Evolutionary conservation across 768 basidiomycete genomes (phyloP).

Genomic region (Amanita brunnescens): DNA sequence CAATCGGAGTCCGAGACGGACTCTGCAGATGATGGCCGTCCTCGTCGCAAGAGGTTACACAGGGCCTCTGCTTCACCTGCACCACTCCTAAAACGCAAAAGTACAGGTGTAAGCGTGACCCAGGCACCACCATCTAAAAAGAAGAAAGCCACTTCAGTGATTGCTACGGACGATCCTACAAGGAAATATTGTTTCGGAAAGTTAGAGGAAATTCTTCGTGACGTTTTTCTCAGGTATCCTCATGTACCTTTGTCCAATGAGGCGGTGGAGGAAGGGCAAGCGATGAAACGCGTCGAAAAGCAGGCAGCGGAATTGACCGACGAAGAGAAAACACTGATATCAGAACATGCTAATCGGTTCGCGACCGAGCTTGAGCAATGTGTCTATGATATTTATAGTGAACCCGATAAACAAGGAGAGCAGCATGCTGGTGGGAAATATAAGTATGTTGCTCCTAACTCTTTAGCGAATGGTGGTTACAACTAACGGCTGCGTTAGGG

Average conservation of each 20-base stretch:
- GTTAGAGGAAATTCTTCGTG: slow-evolving; percentile 59
- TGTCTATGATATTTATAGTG: slow-evolving; percentile 67
- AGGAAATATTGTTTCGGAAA: slow-evolving; percentile 77
- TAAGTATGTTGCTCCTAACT: slow-evolving; percentile 42
- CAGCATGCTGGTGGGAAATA: slow-evolving; percentile 66
- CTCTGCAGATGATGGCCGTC: slow-evolving; percentile 15
- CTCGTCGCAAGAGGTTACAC: slow-evolving; percentile 20
- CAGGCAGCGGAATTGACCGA: slow-evolving; percentile 47
- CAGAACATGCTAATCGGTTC: slow-evolving; percentile 53
- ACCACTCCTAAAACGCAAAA: slow-evolving; percentile 48
- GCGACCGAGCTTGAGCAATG: slow-evolving; percentile 67
- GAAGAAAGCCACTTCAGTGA: slow-evolving; percentile 24
- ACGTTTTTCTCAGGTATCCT: slow-evolving; percentile 68
- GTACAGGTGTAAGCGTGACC: slow-evolving; percentile 11
- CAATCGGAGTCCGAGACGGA: slow-evolving; percentile 40
- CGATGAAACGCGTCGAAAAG: slow-evolving; percentile 26
- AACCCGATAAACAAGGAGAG: slow-evolving; percentile 64
- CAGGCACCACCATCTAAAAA: slow-evolving; percentile 39
- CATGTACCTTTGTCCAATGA: slow-evolving; percentile 30
- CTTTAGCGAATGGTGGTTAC: not conserved
- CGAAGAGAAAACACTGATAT: slow-evolving; percentile 47
- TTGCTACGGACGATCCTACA: slow-evolving; percentile 56
- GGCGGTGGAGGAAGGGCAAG: slow-evolving; percentile 10
- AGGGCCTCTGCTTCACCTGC: slow-evolving; percentile 23
- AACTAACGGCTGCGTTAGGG: slow-evolving; percentile 35